Percentiles rank a stretch among this genome's conserved stretches.
Evolutionary conservation across 331 rosid genomes (phyloP).

Genomic region (Erythrophleum ivorense): DNA sequence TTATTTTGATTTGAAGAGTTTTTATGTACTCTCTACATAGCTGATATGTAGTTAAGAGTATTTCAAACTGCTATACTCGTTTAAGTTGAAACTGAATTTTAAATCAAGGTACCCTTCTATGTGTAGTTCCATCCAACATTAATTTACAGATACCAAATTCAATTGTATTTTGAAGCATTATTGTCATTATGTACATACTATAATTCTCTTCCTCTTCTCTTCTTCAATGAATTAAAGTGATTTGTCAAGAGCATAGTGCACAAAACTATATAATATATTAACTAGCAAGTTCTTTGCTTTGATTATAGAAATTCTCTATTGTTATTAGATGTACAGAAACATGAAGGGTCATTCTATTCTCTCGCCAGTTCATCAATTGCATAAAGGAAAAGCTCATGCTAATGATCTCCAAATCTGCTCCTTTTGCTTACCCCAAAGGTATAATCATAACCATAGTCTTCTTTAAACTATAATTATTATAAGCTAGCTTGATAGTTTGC

Average conservation of each 20-base stretch:
- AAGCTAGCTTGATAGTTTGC: not conserved
- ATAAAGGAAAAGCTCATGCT: constrained; percentile 30
- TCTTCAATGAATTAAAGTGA: not conserved
- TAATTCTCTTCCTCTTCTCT: not conserved
- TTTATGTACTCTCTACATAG: too few relatives aligned
- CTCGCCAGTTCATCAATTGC: constrained; percentile 18
- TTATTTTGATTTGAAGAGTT: too few relatives aligned
- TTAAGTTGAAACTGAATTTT: too few relatives aligned
- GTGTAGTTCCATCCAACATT: too few relatives aligned
- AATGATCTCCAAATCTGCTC: constrained; percentile 24
- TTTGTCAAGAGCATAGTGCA: not conserved
- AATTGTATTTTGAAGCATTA: not conserved
- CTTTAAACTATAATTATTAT: not conserved
- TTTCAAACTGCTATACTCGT: too few relatives aligned
- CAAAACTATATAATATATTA: not conserved
- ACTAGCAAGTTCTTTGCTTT: not conserved
- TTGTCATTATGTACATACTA: not conserved
- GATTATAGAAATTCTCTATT: not conserved
- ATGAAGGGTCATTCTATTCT: constrained; percentile 26
- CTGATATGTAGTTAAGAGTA: too few relatives aligned
- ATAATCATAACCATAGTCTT: not conserved
- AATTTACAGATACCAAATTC: too few relatives aligned
- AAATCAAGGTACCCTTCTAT: too few relatives aligned
- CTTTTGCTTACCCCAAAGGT: constrained; percentile 41
- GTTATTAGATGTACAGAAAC: constrained; percentile 49